Percentiles rank a stretch among this genome's conserved stretches.
phyloP scores from a whole-genome alignment of 805 yeast species.

The Sugiyamaella floridensis region DNA sequence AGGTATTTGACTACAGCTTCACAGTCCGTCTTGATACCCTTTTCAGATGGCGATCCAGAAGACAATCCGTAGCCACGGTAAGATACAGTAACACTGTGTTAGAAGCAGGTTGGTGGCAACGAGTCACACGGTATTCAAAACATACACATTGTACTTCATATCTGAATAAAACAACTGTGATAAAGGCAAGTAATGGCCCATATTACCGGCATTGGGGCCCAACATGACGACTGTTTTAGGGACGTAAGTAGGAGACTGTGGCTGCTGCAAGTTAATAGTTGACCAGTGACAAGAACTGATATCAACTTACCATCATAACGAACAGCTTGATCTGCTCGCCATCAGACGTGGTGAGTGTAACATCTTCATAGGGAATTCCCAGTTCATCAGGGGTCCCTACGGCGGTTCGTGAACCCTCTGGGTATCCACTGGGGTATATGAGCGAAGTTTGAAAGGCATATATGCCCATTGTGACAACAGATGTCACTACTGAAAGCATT shows the following conservation, averaged over 20 bases:
- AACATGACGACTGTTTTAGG: slow-evolving; percentile 69
- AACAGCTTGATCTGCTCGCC: slow-evolving; percentile 62
- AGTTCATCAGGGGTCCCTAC: slow-evolving; percentile 75
- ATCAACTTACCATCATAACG: slow-evolving; percentile 32
- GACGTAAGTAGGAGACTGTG: slow-evolving; percentile 33
- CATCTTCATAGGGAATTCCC: slow-evolving; percentile 58
- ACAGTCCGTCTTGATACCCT: slow-evolving; percentile 77
- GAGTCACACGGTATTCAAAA: background rate
- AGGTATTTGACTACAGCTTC: slow-evolving; percentile 60
- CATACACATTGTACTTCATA: slow-evolving; percentile 59
- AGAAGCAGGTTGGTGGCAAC: background rate
- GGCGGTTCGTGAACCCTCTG: slow-evolving; percentile 55
- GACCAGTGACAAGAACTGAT: background rate
- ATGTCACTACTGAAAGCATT: slow-evolving; percentile 10
- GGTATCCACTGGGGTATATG: slow-evolving; percentile 78
- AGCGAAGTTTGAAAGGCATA: slow-evolving; percentile 46
- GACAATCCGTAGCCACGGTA: slow-evolving; percentile 89
- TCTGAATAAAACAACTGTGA: slow-evolving; percentile 58
- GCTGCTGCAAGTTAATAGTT: slow-evolving; percentile 34
- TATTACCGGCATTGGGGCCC: slow-evolving; percentile 94
- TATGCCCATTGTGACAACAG: slow-evolving; percentile 15
- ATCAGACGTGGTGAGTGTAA: slow-evolving; percentile 59
- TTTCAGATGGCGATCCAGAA: slow-evolving; percentile 68
- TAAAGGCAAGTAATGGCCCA: slow-evolving; percentile 82
- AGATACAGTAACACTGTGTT: slow-evolving; percentile 53